A percentile compares a stretch with the other conserved stretches of the same genome.
Conservation (phyloP, 441 rosid species). For the Theobroma grandiflorum region DNA sequence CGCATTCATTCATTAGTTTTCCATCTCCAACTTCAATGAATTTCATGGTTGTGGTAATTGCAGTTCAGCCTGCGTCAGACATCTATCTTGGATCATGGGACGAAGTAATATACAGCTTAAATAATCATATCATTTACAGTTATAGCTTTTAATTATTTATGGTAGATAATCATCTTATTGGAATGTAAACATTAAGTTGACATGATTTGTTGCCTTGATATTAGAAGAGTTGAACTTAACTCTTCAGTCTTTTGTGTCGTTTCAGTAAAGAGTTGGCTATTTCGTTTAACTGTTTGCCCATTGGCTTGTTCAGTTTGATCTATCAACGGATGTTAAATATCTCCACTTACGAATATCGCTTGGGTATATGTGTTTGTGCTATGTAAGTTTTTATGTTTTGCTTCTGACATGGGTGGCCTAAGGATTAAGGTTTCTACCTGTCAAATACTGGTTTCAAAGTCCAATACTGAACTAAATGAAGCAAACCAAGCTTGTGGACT, state of each 20-base stretch:
- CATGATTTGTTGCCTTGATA: slow-evolving; percentile 35
- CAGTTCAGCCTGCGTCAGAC: slow-evolving; percentile 26
- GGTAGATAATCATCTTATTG: slow-evolving; percentile 36
- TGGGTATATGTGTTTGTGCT: neutral
- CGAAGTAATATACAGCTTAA: slow-evolving; percentile 38
- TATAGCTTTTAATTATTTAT: slow-evolving; percentile 29
- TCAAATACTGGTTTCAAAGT: neutral
- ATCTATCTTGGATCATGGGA: slow-evolving; percentile 39
- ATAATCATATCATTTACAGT: slow-evolving; percentile 30
- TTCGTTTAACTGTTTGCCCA: neutral
- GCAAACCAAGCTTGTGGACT: neutral
- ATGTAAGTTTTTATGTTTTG: too few species aligned
- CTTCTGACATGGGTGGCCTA: neutral
- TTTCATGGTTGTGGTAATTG: slow-evolving; percentile 25
- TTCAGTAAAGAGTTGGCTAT: slow-evolving; percentile 21
- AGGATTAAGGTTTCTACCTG: neutral
- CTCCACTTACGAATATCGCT: neutral
- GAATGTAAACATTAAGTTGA: slow-evolving; percentile 36
- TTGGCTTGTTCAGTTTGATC: neutral
- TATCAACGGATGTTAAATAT: neutral
- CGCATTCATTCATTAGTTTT: slow-evolving; percentile 66
- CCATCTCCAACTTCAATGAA: slow-evolving; percentile 35
- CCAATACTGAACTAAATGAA: neutral
- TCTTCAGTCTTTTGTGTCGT: slow-evolving; percentile 26
- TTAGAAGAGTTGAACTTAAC: slow-evolving; percentile 38